phyloP scores from a whole-genome alignment of 768 basidiomycete species.

The Steccherinum ochraceum region DNA sequence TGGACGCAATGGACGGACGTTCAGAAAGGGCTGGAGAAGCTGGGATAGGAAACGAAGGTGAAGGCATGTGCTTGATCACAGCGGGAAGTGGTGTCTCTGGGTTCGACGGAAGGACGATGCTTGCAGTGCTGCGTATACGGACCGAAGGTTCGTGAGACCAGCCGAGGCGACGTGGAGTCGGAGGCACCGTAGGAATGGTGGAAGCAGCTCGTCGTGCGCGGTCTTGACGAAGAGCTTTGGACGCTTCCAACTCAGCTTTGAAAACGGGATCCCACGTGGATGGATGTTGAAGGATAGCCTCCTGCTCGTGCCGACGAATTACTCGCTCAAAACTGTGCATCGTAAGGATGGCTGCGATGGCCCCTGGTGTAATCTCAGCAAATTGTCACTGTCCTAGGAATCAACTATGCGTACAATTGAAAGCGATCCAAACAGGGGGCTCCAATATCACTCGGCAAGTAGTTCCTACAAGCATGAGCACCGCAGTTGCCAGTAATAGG shows the following conservation, averaged over 20 bases:
- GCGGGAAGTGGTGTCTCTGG: neutral
- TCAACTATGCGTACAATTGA: slow-evolving; percentile 43
- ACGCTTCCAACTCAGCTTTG: slow-evolving; percentile 22
- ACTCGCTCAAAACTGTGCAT: slow-evolving; percentile 58
- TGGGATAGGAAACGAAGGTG: neutral
- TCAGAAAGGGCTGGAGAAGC: neutral
- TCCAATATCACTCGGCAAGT: slow-evolving; percentile 39
- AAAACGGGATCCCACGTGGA: slow-evolving; percentile 32
- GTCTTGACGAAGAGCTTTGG: slow-evolving; percentile 9
- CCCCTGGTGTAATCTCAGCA: slow-evolving; percentile 34
- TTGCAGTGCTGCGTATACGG: neutral
- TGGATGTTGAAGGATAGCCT: slow-evolving; percentile 45
- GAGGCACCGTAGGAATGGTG: slow-evolving; percentile 2
- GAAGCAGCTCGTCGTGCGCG: slow-evolving; percentile 13
- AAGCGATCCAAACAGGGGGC: slow-evolving; percentile 43
- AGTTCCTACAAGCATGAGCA: slow-evolving; percentile 45
- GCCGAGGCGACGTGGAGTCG: neutral
- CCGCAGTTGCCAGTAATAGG: slow-evolving; percentile 39
- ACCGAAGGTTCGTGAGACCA: neutral
- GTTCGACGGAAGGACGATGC: neutral
- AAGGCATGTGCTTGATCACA: neutral
- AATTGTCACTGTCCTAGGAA: slow-evolving; percentile 4
- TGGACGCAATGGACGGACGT: neutral
- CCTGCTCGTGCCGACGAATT: slow-evolving; percentile 53
- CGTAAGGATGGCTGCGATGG: slow-evolving; percentile 45